Evolutionary conservation across 768 basidiomycete species (phyloP), one percentile per base, ranked within the genome.

Genomic region (Xerocomus potaroensis): DNA sequence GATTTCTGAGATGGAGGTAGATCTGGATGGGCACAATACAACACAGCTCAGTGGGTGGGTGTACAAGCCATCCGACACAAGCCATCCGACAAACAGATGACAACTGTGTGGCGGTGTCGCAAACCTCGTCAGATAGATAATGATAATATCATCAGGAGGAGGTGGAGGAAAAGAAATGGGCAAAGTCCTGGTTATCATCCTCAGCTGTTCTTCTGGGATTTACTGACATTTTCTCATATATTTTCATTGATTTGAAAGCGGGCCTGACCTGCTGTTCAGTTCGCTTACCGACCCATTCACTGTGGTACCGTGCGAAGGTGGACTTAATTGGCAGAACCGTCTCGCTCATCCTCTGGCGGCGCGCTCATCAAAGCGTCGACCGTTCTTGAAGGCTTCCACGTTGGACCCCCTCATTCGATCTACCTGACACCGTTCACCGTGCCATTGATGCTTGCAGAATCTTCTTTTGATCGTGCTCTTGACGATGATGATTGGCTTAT

Each of bases 401-500:
- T 45, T 43, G 31, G 34, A 31, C 24, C 14, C 14, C 22, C 16
- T 14, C 32, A n/a, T n/a, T 36, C 43, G 27, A 33, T 41, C 45
- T 23, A n/a, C 31, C 38, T 42, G 39, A 32, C 24, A 4, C 29
- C 19, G 21, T 44, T 24, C 44, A 32, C 22, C 22, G 26, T 9
- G 15, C 16, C 38, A 22, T 51, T 49, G 64, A 84, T 84, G 82
- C 72, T 83, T 47, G 77, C 83, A 45, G 73, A 77, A 52, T 65
- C 79, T 42, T 55, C 80, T 53, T 67, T 83, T 54, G 81, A 83
- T 61, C 66, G 83, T 59, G 66, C 74, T 45, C 83, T 83, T 65
- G 84, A 85, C 60, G 82, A 79, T 51, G 81, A 83, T 53, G 84
- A 82, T 58, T 87, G 85, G 86, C 72, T 75, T 50, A 57, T 75